Base-by-base conservation (phyloP, 768 basidiomycete genomes). In the Lentinula edodes region DNA sequence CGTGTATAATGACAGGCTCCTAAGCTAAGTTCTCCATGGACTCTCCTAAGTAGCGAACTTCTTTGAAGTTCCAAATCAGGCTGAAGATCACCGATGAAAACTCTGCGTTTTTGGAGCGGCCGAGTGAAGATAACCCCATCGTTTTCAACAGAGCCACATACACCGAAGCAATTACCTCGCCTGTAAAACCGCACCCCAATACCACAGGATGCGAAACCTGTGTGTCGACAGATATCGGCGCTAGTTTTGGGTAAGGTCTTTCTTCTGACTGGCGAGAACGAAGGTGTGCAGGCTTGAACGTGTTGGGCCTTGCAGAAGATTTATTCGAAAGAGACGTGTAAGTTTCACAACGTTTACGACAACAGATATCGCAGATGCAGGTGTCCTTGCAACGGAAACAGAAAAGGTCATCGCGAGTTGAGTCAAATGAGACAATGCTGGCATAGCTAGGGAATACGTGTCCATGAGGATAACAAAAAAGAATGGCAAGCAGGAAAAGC, bases 361-460 rank as follows among this genome's bases (percentile, higher is more conserved):
- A 72, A 64, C 83, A 85, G 0, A 5, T 0, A 10, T n/a, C n/a
- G n/a, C n/a, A 86, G 50, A 79, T 83, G 69, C 84, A 86, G 10
- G 63, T 76, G 10, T 71, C 65, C 3, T 67, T 65, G 65, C 83
- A 86, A 13, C 28, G 64, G 0, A 84, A 84, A 64, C 85, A 86
- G 23, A 65, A 59, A 56, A 78, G 79, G 16, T 65, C 57, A 32
- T 61, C 18, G 8, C 58, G 35, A 0, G 62, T 46, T 20, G 65
- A 55, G 41, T 69, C 61, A 54, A 71, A 72, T 6, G 58, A 54
- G 34, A 66, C 32, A 15, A 61, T 57, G 3, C 68, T 66, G 6
- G 66, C 68, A 61, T 75, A 76, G 41, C 76, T 76, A 45, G 32
- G 20, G 34, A 3, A 15, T 54, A 53, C 15, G n/a, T 10, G 10